Evolutionary conservation across 371 early-diverging fungal species (phyloP).

Genomic region (Thermomucor indicae-seudaticae): DNA sequence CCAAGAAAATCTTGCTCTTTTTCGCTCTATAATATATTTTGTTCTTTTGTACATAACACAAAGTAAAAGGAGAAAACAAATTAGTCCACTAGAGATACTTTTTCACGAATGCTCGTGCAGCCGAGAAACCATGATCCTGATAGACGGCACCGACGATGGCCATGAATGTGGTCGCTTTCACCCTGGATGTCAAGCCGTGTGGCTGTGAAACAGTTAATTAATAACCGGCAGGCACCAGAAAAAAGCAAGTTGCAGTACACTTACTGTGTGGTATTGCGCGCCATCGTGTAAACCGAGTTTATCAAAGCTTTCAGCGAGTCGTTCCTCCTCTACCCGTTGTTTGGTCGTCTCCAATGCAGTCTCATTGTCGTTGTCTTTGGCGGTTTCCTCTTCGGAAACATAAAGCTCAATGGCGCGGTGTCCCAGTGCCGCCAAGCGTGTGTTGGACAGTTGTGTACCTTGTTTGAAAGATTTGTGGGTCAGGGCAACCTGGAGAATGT

Average conservation of each 20-base stretch:
- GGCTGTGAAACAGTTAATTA: background rate
- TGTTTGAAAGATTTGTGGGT: conserved; percentile 73
- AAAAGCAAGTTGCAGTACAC: background rate
- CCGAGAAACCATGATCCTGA: conserved; percentile 35
- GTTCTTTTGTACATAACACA: conserved; percentile 2
- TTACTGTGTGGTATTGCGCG: conserved; percentile 34
- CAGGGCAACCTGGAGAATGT: conserved; percentile 55
- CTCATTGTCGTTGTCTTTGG: conserved; percentile 10
- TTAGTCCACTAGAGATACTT: conserved; percentile 10
- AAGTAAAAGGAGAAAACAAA: background rate
- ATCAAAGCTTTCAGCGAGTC: conserved; percentile 26
- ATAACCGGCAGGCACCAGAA: too few species aligned
- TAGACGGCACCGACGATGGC: conserved; percentile 50
- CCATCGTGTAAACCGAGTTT: conserved; percentile 25
- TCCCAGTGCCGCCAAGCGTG: conserved; percentile 61
- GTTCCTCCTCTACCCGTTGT: conserved; percentile 1
- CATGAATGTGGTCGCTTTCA: conserved; percentile 39
- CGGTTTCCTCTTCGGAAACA: conserved; percentile 18
- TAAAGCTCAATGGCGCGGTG: conserved; percentile 35
- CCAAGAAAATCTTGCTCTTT: too few species aligned
- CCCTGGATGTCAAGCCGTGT: conserved; percentile 1
- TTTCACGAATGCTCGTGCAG: conserved; percentile 17
- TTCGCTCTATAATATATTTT: conserved; percentile 3
- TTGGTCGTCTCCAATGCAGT: conserved; percentile 5
- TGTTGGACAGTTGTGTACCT: conserved; percentile 58